Evolutionary conservation across 345 rosid species (phyloP), one percentile per base, ranked within the genome.

Genomic region (Dimocarpus longan): DNA sequence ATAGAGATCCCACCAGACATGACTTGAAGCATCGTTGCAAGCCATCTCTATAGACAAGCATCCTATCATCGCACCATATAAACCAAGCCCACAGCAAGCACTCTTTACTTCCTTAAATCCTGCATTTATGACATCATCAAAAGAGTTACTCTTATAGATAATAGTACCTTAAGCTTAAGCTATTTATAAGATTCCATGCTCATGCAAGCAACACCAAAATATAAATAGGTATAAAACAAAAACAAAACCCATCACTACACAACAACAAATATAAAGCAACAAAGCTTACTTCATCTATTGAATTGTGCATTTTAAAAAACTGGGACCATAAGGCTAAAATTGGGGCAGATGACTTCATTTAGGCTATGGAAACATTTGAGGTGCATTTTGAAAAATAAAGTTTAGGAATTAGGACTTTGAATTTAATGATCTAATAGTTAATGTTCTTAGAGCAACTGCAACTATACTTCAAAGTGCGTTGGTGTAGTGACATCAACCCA

Each of bases 1-100:
- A 81, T 87, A 88, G 48, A 88, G 87, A 84, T 91, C 95, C 95
- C 95, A 91, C 95, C 95, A 91, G 0, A 91, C 86, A 74, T 81
- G 82, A 56, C 71, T 48, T 68, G 90, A 80, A 79, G 81, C 83
- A 68, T 66, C 69, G n/a, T 82, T 39, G 79, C 95, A 91, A 74
- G 90, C 88, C 89, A 88, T 86, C 46, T 84, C 90, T 26, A 16
- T 67, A 2, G 91, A 85, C 15, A 90, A 82, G 79, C 95, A 91
- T 43, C 95, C 92, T 0, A 91, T 76, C 66, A 66, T 73, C 13
- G 81, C 88, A 6, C 89, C 89, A 12, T 80, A 80, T 63, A 28
- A 48, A 19, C 93, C 93, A 3, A 87, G 70, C 28, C 95, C 91
- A 28, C 95, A 91, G 80, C 95, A 91, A 1, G 93, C 89, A 50